Evolutionary conservation across 164 flowering plant species (phyloP).

Genomic region (Chloranthus sessilifolius): DNA sequence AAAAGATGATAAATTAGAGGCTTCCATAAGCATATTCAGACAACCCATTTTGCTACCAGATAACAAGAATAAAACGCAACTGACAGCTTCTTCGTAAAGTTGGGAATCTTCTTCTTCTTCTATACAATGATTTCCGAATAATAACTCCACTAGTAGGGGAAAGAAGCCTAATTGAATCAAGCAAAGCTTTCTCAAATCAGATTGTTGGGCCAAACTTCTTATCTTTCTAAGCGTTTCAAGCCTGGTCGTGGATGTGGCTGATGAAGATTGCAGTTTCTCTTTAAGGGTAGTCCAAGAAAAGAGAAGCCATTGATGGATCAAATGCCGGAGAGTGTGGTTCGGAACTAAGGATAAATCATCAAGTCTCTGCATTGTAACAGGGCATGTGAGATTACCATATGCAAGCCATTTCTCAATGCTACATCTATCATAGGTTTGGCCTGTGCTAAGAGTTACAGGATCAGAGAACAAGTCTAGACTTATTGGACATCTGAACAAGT

Average conservation of each 20-base stretch:
- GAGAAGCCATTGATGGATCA: conserved; percentile 48
- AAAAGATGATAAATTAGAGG: conserved; percentile 20
- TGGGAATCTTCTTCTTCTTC: conserved; percentile 12
- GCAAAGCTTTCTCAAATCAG: conserved; percentile 18
- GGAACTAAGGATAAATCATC: conserved; percentile 53
- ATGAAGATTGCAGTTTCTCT: conserved; percentile 29
- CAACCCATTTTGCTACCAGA: conserved; percentile 18
- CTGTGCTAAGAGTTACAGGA: conserved; percentile 68
- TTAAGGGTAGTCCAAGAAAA: conserved; percentile 27
- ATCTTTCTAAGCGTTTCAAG: conserved; percentile 26
- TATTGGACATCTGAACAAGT: conserved; percentile 58
- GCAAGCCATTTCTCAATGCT: conserved; percentile 61
- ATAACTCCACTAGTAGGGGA: conserved; percentile 23
- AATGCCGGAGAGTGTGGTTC: conserved; percentile 56
- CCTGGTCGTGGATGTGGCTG: conserved; percentile 20
- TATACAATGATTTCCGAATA: too few species aligned
- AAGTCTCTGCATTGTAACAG: conserved; percentile 77
- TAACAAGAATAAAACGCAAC: conserved; percentile 27
- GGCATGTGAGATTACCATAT: conserved; percentile 61
- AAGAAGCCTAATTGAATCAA: conserved; percentile 44
- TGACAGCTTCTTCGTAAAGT: conserved; percentile 34
- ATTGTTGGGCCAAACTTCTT: conserved; percentile 19
- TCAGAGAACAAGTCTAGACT: conserved; percentile 63
- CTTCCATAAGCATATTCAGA: conserved; percentile 31
- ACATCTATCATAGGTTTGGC: conserved; percentile 66